Conservation (phyloP, 352 stramenopile species). For the Phytophthora boehmeriae region DNA sequence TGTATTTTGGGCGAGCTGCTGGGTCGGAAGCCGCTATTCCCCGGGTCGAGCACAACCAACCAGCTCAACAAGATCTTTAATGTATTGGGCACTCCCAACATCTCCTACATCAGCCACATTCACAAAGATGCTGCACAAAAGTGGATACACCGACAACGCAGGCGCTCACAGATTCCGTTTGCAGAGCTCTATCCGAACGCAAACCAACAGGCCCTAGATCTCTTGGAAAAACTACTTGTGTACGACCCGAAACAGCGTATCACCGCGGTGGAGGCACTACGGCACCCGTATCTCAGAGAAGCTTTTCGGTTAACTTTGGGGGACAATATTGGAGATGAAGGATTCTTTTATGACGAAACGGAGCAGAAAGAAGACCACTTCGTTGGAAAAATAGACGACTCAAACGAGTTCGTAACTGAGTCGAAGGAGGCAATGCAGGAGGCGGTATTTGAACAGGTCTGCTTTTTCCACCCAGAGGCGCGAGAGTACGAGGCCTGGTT, state of each 20-base stretch:
- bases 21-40: slow-evolving; percentile 95
- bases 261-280: slow-evolving; percentile 93
- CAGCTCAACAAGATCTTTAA: slow-evolving; percentile 97
- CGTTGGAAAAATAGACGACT: slow-evolving; percentile 67
- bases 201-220: slow-evolving; percentile 68
- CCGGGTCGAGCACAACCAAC: slow-evolving; percentile 95
- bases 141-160: slow-evolving; percentile 70
- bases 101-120: slow-evolving; percentile 62
- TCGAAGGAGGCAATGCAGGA: slow-evolving; percentile 74
- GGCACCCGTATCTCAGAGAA: slow-evolving; percentile 93
- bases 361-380: slow-evolving; percentile 75
- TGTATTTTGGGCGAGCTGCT: slow-evolving; percentile 98
- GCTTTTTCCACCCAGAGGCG: slow-evolving; percentile 76
- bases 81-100: slow-evolving; percentile 90
- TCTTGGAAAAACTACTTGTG: slow-evolving; percentile 75
- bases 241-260: slow-evolving; percentile 70
- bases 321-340: slow-evolving; percentile 24
- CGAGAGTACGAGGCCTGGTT: slow-evolving; percentile 66
- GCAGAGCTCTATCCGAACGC: slow-evolving; percentile 79
- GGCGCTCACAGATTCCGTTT: slow-evolving; percentile 64
- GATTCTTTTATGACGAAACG: slow-evolving; percentile 43
- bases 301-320: slow-evolving; percentile 57
- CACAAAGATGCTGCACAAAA: slow-evolving; percentile 75
- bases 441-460: slow-evolving; percentile 83
- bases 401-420: slow-evolving; percentile 68